Evolutionary conservation across 2,329 filamentous ascomycete genomes (phyloP), one percentile per base, ranked within the genome.

Genomic region (Xylaria sp.): DNA sequence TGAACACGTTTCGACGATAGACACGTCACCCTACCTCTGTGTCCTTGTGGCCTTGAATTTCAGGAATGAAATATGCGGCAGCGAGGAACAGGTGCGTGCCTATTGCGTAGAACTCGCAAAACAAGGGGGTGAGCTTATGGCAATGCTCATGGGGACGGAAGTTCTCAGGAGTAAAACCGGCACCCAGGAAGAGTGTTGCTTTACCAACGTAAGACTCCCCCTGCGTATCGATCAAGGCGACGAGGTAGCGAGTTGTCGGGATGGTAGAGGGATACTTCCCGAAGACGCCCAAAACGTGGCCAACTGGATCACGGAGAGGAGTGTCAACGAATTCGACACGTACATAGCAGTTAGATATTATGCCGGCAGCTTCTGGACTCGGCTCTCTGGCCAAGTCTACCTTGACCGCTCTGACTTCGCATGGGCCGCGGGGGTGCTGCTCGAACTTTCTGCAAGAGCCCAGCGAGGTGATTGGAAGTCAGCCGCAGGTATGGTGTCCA

Each of bases 161-260:
- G 83, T 92, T 0, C 77, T 93, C 75, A 85, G 89, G 61, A 86
- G 87, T 66, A 73, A 73, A 39, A 77, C 81, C n/a, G 74, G 79
- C 13, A 83, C 83, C 10, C 73, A 90, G 61, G 82, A 84, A 9
- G 77, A 82, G n/a, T 92, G 89, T 75, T 84, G 80, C 65, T 81
- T 93, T 76, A 79, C 83, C 1, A 93, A 90, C 69, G 85, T 93
- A 1, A 80, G 84, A n/a, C 78, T 93, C 65, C 90, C 91, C 2
- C 65, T 79, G 20, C 56, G 64, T 31, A 51, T 76, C 6, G 39
- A 64, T n/a, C 55, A 60, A 53, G 49, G 49, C 6, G 25, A 36
- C 39, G 42, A 45, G 29, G 55, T 39, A 56, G 36, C 25, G 20
- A 25, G 2, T 25, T 20, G 25, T 25, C 6, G 36, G n/a, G 44